Base-by-base conservation (phyloP, 2,329 filamentous ascomycete genomes). In the Talaromyces atroroseus region DNA sequence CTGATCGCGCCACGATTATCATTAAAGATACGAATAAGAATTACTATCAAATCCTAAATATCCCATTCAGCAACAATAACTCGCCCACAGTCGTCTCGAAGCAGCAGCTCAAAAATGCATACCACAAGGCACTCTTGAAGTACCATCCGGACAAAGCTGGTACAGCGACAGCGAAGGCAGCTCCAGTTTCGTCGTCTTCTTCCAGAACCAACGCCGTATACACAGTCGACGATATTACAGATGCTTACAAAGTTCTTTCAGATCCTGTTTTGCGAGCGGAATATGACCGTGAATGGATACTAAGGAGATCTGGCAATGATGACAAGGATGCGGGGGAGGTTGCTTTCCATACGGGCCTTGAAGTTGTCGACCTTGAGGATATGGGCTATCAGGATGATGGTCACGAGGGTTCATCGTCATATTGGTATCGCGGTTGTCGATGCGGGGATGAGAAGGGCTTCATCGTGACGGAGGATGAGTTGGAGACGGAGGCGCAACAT, bases 371-470 rank as follows among this genome's bases (percentile, higher is more conserved):
- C 71, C 65, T 86, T 24, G 81, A 82, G 61, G 82, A 85, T 60
- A 62, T 83, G 53, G 64, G 60, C 10, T 76, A 69, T 46, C 72
- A 76, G 50, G 74, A 76, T 44, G 54, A 53, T 2, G 11, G 16
- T 7, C 36, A 47, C 10, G 45, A 65, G 71, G 76, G 76, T 52
- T 36, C 80, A 8, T 32, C 29, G 12, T 47, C 58, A n/a, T 59
- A 67, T 48, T 86, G 82, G 82, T 80, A 73, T 54, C 72, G 77
- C 5, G 65, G 66, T 0, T 86, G 83, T 70, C 72, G 83, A 20
- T 86, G 83, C 67, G 83, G 83, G n/a, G 78, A 80, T 59, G 74
- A 78, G 29, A 70, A 69, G 24, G 83, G 81, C 0, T 86, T 83
- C 61, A 54, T 76, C 20, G 74, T 86, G 6, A 73, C 70, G 0